Evolutionary conservation across 495 filamentous ascomycete genomes (phyloP).

Genomic region (Daldinia decipiens): DNA sequence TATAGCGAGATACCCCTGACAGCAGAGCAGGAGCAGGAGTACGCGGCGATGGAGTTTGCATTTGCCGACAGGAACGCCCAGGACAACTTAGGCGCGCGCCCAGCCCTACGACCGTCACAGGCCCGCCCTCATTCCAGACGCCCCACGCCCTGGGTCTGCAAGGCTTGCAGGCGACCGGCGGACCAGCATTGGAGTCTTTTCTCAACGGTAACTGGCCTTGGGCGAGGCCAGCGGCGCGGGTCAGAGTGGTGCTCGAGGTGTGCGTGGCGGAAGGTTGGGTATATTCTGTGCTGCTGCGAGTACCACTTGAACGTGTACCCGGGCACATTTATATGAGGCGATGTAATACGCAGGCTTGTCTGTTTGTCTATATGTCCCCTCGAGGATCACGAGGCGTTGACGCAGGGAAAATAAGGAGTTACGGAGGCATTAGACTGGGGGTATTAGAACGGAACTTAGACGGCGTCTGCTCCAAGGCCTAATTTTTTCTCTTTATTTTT

Average conservation of each 20-base stretch:
- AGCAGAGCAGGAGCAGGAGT: background rate
- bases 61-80: slow-evolving; percentile 22
- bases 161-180: slow-evolving; percentile 38
- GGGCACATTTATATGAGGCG: background rate
- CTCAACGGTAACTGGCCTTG: slow-evolving; percentile 31
- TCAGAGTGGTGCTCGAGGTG: slow-evolving; percentile 46
- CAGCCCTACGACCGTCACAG: background rate
- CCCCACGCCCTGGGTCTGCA: slow-evolving; percentile 15
- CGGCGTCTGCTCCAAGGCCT: background rate
- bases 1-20: background rate
- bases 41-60: slow-evolving; percentile 8
- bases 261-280: slow-evolving; percentile 39
- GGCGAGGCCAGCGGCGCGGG: slow-evolving; percentile 34
- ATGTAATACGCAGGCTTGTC: background rate
- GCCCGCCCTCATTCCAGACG: background rate
- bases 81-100: slow-evolving; percentile 12
- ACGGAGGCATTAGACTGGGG: background rate
- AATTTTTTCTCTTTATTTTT: slow-evolving; percentile 7
- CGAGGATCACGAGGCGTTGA: background rate
- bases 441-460: slow-evolving; percentile 4
- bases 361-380: background rate
- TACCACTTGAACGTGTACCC: background rate
- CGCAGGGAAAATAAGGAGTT: background rate
- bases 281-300: slow-evolving; percentile 37
- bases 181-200: slow-evolving; percentile 42